Conservation (phyloP, 169 alveolate genomes). For the Eimeria tenella region DNA sequence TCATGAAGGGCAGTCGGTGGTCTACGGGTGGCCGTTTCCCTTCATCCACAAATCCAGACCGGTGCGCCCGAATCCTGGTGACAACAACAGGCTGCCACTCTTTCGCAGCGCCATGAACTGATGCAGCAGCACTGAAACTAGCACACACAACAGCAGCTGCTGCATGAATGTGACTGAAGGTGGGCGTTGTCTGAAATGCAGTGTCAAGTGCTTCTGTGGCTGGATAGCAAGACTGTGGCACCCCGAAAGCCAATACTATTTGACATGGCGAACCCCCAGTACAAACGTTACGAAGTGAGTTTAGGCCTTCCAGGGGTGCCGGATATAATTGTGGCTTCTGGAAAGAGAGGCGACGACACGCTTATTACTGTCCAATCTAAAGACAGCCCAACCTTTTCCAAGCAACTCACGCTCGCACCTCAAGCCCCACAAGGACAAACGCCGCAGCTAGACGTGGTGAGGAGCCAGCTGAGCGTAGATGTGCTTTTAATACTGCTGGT, state of each 20-base stretch:
- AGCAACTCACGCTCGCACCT: background rate
- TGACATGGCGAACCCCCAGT: slow-evolving; percentile 80
- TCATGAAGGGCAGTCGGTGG: slow-evolving; percentile 84
- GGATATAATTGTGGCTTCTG: slow-evolving; percentile 75
- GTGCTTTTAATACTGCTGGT: background rate
- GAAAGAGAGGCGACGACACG: slow-evolving; percentile 82
- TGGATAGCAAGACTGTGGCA: slow-evolving; percentile 87
- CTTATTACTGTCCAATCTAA: slow-evolving; percentile 73
- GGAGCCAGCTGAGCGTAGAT: background rate
- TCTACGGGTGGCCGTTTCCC: slow-evolving; percentile 91
- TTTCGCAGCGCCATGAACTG: background rate
- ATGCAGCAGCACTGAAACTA: background rate
- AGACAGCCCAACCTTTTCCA: background rate
- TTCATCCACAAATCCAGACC: slow-evolving; percentile 86
- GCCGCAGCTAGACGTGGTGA: background rate
- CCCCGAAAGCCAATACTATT: slow-evolving; percentile 87
- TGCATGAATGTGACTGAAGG: background rate
- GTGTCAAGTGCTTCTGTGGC: slow-evolving; percentile 85
- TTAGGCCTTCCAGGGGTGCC: slow-evolving; percentile 63
- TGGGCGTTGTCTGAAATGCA: slow-evolving; percentile 19
- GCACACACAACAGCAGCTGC: background rate
- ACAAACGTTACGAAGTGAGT: slow-evolving; percentile 72
- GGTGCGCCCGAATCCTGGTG: slow-evolving; percentile 11
- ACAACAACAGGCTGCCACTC: background rate
- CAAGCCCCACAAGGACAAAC: background rate